These are phyloP conservation scores for Ogataea nakhonphanomensis DNA, from an alignment of 805 yeast species.

Conservation along the genomic window DNA sequence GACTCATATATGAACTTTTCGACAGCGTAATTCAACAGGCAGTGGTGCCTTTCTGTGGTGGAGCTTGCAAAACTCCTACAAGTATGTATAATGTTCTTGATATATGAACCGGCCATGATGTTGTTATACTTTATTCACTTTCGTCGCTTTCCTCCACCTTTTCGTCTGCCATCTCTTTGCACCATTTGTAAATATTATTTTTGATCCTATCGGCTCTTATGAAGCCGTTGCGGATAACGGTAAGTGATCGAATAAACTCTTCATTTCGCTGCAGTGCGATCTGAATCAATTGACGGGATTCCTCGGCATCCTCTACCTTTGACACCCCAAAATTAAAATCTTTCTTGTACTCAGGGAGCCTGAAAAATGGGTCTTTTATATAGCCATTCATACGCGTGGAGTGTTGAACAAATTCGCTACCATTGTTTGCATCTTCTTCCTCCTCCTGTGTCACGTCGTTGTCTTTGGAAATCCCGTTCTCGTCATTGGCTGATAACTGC, in stretches of 20 bases:
- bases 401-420: constrained; percentile 11
- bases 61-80: constrained; percentile 7
- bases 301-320: constrained; percentile 58
- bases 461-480: constrained; percentile 12
- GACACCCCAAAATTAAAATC: constrained; percentile 49
- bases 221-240: constrained; percentile 69
- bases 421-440: constrained; percentile 20
- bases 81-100: constrained; percentile 11
- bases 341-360: constrained; percentile 47
- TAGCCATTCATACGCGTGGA: constrained; percentile 14
- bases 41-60: constrained; percentile 47
- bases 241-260: constrained; percentile 79
- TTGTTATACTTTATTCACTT: constrained; percentile 4
- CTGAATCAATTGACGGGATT: constrained; percentile 68
- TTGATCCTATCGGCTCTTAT: constrained; percentile 76
- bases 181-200: constrained; percentile 73
- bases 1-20: constrained; percentile 63
- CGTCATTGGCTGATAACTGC: constrained; percentile 18
- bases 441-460: constrained; percentile 24
- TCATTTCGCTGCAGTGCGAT: constrained; percentile 79
- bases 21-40: constrained; percentile 47
- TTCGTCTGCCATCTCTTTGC: constrained; percentile 74
- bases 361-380: constrained; percentile 58
- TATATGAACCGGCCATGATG: not conserved
- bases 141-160: constrained; percentile 12